phyloP scores from a whole-genome alignment of 2,329 filamentous ascomycete genomes.

The Apiospora malaysiana region DNA sequence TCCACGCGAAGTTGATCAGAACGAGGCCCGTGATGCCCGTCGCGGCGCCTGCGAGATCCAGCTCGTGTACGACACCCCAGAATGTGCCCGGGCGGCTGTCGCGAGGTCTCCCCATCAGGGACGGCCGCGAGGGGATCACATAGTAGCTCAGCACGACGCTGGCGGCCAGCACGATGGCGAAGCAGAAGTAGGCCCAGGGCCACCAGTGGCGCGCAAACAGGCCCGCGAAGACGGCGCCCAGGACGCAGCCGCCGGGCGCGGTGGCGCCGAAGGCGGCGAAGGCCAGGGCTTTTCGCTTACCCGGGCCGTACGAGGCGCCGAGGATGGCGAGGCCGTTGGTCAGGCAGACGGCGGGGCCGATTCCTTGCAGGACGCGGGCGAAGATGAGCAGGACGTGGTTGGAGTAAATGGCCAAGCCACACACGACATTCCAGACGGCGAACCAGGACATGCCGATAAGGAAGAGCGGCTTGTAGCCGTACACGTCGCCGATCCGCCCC shows the following conservation, averaged over 20 bases:
- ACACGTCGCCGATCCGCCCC: constrained; percentile 53
- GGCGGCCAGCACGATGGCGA: constrained; percentile 36
- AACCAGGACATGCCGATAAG: constrained; percentile 50
- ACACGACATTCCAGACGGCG: constrained; percentile 45
- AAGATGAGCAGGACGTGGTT: constrained; percentile 48
- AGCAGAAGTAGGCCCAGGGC: constrained; percentile 40
- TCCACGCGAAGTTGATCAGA: constrained; percentile 65
- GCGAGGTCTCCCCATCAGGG: neutral
- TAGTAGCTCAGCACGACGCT: constrained; percentile 31
- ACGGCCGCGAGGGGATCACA: constrained; percentile 29
- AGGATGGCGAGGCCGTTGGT: constrained; percentile 64
- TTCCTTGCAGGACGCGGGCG: constrained; percentile 55
- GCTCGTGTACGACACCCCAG: constrained; percentile 27
- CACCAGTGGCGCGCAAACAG: constrained; percentile 39
- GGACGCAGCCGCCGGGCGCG: constrained; percentile 40
- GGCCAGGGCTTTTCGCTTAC: constrained; percentile 42
- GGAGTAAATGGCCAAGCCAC: constrained; percentile 43
- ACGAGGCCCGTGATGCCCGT: constrained; percentile 56
- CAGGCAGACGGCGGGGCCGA: constrained; percentile 60
- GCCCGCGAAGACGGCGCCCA: constrained; percentile 37
- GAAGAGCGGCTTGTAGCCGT: constrained; percentile 52
- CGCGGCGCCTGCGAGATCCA: constrained; percentile 36
- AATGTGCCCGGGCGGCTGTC: constrained; percentile 3
- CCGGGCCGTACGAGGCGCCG: constrained; percentile 53
- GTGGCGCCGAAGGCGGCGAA: constrained; percentile 44